Evolutionary conservation across 768 basidiomycete species (phyloP), one percentile per base, ranked within the genome.

Genomic region (Melanogaster broomeanus): DNA sequence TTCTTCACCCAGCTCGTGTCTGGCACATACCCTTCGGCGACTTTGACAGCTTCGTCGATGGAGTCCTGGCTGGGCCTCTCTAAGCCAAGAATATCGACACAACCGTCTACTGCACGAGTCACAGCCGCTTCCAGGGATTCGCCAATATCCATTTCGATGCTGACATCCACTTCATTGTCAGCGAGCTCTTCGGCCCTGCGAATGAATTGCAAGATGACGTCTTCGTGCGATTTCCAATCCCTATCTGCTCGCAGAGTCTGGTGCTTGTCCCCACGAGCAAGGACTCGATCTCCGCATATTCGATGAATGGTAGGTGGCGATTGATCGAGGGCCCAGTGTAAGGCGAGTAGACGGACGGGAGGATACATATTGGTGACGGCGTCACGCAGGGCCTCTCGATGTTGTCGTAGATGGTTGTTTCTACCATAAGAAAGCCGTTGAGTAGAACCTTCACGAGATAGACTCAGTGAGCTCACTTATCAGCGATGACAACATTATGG

Each of bases 351-450:
- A 2, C 87, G 87, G 12, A 88, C 83, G 11, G 83, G 83, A 4
- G 83, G 77, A 37, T 58, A 50, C 6, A 72, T 63, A 21, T 66
- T 65, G 8, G 70, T 58, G 39, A 77, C 73, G 8, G 82, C 79
- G 2, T 83, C 77, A 16, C 83, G 81, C 1, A 99, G 77, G 3
- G 79, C 78, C 27, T 73, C 53, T n/a, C 94, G 88, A 63, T 98
- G 94, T 68, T 87, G 83, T 15, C 63, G 72, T 3, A 89, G 77
- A 62, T 99, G 96, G 67, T 98, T 98, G 69, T 99, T 98, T 58
- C 93, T 85, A 53, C 75, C n/a, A 34, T 2, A 22, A 15, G 19
- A n/a, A 19, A 38, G 9, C 42, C 12, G 39, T 24, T 48, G 31
- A 58, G 21, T 11, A 10, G 22, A 46, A 1, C 40, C 6, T 8